Conservation (phyloP, 2,329 filamentous ascomycete species). For the Leptographium lundbergii region DNA sequence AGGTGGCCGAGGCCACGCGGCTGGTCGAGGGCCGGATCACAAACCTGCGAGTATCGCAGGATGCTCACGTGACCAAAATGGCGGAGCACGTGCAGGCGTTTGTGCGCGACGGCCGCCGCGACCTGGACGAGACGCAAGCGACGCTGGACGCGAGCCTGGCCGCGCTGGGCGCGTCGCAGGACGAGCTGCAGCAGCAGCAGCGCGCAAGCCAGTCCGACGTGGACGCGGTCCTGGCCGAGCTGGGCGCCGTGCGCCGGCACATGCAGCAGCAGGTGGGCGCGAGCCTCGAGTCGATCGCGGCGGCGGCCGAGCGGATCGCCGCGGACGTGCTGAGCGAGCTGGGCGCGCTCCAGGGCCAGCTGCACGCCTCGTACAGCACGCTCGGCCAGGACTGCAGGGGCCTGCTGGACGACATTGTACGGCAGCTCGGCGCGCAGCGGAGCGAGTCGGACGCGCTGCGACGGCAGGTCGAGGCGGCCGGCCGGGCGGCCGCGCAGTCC, state of each 20-base stretch:
- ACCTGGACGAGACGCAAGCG: conserved; percentile 55
- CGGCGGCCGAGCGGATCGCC: conserved; percentile 76
- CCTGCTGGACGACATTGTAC: conserved; percentile 70
- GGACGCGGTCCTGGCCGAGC: conserved; percentile 84
- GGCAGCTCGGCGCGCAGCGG: conserved; percentile 63
- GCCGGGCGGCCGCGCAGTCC: conserved; percentile 52
- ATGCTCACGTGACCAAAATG: conserved; percentile 53
- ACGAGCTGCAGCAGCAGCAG: conserved; percentile 55
- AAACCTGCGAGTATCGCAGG: conserved; percentile 60
- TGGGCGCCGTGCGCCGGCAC: conserved; percentile 76
- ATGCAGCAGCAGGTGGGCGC: conserved; percentile 79
- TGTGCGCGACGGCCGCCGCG: conserved; percentile 60
- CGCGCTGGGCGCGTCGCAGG: conserved; percentile 54
- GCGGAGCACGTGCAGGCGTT: conserved; percentile 64
- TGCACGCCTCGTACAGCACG: conserved; percentile 72
- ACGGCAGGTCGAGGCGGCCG: conserved; percentile 58
- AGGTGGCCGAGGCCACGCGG: conserved; percentile 64
- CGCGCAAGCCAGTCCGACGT: conserved; percentile 66
- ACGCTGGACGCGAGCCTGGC: conserved; percentile 58
- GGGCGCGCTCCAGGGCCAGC: conserved; percentile 63
- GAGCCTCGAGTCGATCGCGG: conserved; percentile 70
- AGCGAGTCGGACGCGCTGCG: conserved; percentile 62
- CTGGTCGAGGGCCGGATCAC: conserved; percentile 65
- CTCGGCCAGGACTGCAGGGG: conserved; percentile 77
- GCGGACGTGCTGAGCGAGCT: conserved; percentile 82